A percentile compares a stretch with the other conserved stretches of the same genome.
Conservation (phyloP, 495 filamentous ascomycete species). For the Lindgomyces ingoldianus region DNA sequence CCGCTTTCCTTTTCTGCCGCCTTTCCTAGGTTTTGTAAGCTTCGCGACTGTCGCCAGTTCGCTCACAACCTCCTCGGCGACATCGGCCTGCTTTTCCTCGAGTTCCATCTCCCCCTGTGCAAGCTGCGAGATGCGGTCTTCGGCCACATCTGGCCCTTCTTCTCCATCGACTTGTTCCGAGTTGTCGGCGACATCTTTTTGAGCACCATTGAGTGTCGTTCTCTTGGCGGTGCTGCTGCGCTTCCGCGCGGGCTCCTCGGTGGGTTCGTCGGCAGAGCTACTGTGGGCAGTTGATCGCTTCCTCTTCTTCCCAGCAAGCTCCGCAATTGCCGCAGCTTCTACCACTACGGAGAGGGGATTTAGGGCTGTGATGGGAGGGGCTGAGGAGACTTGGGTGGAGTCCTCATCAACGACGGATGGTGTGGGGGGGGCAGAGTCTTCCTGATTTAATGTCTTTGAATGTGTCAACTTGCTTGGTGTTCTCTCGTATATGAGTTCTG, state of each 20-base stretch:
- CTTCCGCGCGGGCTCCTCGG: constrained; percentile 58
- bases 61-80: constrained; percentile 31
- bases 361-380: constrained; percentile 12
- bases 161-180: constrained; percentile 26
- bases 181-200: constrained; percentile 16
- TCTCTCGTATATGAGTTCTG: constrained; percentile 36
- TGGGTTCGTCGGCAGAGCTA: constrained; percentile 44
- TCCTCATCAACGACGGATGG: constrained; percentile 2
- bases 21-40: constrained; percentile 35
- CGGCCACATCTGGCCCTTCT: constrained; percentile 25
- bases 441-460: constrained; percentile 24
- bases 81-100: constrained; percentile 24
- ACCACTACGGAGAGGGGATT: constrained; percentile 28
- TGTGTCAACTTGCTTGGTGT: constrained; percentile 44
- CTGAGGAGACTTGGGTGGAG: neutral
- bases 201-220: constrained; percentile 20
- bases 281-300: constrained; percentile 48
- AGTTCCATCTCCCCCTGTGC: constrained; percentile 32
- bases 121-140: constrained; percentile 21
- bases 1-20: constrained; percentile 42
- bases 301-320: constrained; percentile 45
- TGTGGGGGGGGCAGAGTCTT: constrained; percentile 26
- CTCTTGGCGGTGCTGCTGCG: constrained; percentile 54
- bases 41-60: constrained; percentile 29
- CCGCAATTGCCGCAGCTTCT: constrained; percentile 36